phyloP scores from a whole-genome alignment of 306 rosid genomes.

The Purshia tridentata region DNA sequence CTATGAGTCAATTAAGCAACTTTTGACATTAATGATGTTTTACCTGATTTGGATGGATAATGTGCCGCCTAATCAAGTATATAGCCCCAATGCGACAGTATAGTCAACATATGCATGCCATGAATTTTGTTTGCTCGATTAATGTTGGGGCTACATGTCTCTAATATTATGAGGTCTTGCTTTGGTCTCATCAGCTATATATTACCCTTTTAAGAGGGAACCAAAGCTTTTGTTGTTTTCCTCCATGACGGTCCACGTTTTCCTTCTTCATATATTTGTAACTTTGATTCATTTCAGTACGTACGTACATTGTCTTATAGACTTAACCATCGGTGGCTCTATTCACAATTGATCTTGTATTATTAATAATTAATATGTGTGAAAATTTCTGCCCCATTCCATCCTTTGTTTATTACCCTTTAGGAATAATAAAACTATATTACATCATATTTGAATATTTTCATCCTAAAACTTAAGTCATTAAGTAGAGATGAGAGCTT shows the following conservation, averaged over 20 bases:
- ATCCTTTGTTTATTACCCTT: too few species aligned
- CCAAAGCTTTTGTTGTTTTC: conserved; percentile 4
- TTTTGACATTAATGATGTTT: not conserved
- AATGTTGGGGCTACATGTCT: not conserved
- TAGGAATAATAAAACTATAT: too few species aligned
- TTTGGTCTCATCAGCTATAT: not conserved
- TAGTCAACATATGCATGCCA: not conserved
- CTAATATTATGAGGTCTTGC: not conserved
- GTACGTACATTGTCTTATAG: not conserved
- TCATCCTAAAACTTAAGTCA: too few species aligned
- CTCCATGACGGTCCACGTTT: not conserved
- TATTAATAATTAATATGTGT: too few species aligned
- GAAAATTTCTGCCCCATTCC: too few species aligned
- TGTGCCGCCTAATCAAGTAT: conserved; percentile 16
- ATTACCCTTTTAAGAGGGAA: conserved; percentile 19
- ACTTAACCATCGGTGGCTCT: too few species aligned
- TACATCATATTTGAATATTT: too few species aligned
- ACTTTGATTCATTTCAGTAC: not conserved
- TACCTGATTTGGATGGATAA: not conserved
- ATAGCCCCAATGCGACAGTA: conserved; percentile 3
- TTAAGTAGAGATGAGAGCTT: too few species aligned
- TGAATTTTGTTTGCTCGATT: conserved; percentile 2
- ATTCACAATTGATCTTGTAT: too few species aligned
- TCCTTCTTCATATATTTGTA: not conserved
- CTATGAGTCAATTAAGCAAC: not conserved